Percentiles rank a stretch among this genome's conserved stretches.
phyloP scores from a whole-genome alignment of 306 rosid genomes.

The Lablab purpureus region DNA sequence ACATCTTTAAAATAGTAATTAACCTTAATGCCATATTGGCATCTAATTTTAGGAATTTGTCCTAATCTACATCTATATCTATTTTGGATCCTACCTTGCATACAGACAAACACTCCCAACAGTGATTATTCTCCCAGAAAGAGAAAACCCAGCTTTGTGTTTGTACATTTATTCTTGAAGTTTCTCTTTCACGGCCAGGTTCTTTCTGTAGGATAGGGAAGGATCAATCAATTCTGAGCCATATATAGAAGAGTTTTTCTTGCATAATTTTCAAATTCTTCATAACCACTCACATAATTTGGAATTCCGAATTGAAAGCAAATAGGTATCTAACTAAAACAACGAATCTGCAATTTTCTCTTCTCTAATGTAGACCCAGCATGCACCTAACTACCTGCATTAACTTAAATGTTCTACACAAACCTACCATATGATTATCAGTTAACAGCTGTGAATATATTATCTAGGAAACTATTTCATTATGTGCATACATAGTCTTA shows the following conservation, averaged over 20 bases:
- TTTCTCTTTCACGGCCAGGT: conserved; percentile 41
- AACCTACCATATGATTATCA: conserved; percentile 13
- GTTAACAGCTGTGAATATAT: not conserved
- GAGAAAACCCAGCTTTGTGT: conserved; percentile 29
- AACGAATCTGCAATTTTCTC: not conserved
- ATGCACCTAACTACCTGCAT: conserved; percentile 12
- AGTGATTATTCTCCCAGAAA: conserved; percentile 43
- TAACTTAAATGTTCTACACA: conserved; percentile 20
- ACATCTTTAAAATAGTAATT: not conserved
- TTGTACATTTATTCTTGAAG: conserved; percentile 32
- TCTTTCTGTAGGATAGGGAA: conserved; percentile 30
- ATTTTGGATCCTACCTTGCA: conserved; percentile 45
- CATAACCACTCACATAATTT: not conserved
- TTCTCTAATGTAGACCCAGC: conserved; percentile 30
- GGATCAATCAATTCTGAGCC: conserved; percentile 32
- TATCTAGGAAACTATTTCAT: not conserved
- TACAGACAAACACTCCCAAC: conserved; percentile 39
- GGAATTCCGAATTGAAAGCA: conserved; percentile 21
- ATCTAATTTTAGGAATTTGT: conserved; percentile 32
- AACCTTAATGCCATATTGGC: not conserved
- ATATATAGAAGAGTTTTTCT: conserved; percentile 20
- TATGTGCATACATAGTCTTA: not conserved
- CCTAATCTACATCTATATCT: conserved; percentile 14
- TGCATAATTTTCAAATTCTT: conserved; percentile 13
- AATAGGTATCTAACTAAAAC: not conserved